Conservation (phyloP, 139 green algal genomes). For the Diplosphaera chodatii region DNA sequence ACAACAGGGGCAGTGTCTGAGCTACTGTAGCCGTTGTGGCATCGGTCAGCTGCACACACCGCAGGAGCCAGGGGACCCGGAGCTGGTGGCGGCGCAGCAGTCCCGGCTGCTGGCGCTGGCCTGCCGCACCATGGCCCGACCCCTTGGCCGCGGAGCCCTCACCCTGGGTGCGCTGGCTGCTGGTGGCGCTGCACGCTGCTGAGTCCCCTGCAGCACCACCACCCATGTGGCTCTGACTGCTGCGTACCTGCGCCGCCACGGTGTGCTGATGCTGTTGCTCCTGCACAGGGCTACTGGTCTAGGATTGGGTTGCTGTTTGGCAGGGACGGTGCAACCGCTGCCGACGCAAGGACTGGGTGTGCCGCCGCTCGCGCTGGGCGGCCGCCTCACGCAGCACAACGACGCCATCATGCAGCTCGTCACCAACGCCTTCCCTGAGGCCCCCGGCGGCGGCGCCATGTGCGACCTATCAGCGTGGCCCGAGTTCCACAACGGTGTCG, state of each 20-base stretch:
- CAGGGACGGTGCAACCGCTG: slow-evolving; percentile 37
- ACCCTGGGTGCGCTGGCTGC: slow-evolving; percentile 41
- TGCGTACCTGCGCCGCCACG: no score
- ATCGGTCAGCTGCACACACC: no score
- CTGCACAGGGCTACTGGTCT: neutral
- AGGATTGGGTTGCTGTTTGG: no score
- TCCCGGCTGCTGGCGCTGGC: slow-evolving; percentile 56
- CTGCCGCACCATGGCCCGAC: slow-evolving; percentile 70
- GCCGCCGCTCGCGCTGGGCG: slow-evolving; percentile 67
- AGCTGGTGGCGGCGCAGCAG: slow-evolving; percentile 45
- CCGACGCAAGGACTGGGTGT: slow-evolving; percentile 75
- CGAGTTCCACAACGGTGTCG: slow-evolving; percentile 96
- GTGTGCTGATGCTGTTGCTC: no score
- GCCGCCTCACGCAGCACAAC: slow-evolving; percentile 57
- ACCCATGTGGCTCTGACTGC: no score
- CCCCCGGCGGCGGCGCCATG: slow-evolving; percentile 47
- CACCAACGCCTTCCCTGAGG: slow-evolving; percentile 19
- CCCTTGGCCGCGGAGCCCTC: slow-evolving; percentile 74
- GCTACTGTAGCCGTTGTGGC: no score
- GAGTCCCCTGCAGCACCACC: no score
- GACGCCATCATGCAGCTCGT: slow-evolving; percentile 73
- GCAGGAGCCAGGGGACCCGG: slow-evolving; percentile 39
- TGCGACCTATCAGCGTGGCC: slow-evolving; percentile 81
- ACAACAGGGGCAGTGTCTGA: no score
- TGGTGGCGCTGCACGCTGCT: neutral